phyloP scores from a whole-genome alignment of 192 early-diverging fungal genomes.

The Coemansia sp. region DNA sequence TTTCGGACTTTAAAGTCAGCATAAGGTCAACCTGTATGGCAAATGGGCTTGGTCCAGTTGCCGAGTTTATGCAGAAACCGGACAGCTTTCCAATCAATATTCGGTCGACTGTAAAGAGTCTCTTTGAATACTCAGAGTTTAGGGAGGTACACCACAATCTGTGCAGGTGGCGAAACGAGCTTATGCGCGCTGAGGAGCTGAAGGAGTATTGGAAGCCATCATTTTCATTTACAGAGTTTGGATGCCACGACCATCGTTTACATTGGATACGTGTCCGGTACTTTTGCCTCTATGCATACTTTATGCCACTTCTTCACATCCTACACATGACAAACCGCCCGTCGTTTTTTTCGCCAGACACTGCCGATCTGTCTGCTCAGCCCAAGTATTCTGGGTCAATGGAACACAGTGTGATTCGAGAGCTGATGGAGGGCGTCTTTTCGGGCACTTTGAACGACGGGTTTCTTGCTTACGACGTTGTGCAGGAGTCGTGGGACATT shows the following conservation, averaged over 20 bases:
- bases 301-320: slow-evolving; percentile 13
- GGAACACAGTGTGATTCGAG: slow-evolving; percentile 35
- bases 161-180: slow-evolving; percentile 7
- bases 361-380: neutral
- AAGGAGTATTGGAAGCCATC: slow-evolving; percentile 14
- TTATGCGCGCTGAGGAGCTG: slow-evolving; percentile 15
- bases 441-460: slow-evolving; percentile 29
- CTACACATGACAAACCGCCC: slow-evolving; percentile 41
- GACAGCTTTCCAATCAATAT: neutral
- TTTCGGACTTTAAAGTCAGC: slow-evolving; percentile 26
- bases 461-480: slow-evolving; percentile 37
- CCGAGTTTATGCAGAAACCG: neutral
- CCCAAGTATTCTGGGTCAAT: neutral
- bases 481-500: slow-evolving; percentile 36
- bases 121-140: slow-evolving; percentile 24
- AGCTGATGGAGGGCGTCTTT: slow-evolving; percentile 32
- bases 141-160: slow-evolving; percentile 21
- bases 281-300: slow-evolving; percentile 32
- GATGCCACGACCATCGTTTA: slow-evolving; percentile 14
- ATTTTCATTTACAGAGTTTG: slow-evolving; percentile 21
- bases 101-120: slow-evolving; percentile 5
- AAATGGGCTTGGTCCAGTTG: slow-evolving; percentile 2
- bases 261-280: slow-evolving; percentile 35
- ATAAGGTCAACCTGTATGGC: neutral
- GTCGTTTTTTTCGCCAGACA: slow-evolving; percentile 25